These are phyloP conservation scores for Hypoxylon sp. DNA, from an alignment of 2,329 filamentous ascomycete species.

Conservation along the genomic window DNA sequence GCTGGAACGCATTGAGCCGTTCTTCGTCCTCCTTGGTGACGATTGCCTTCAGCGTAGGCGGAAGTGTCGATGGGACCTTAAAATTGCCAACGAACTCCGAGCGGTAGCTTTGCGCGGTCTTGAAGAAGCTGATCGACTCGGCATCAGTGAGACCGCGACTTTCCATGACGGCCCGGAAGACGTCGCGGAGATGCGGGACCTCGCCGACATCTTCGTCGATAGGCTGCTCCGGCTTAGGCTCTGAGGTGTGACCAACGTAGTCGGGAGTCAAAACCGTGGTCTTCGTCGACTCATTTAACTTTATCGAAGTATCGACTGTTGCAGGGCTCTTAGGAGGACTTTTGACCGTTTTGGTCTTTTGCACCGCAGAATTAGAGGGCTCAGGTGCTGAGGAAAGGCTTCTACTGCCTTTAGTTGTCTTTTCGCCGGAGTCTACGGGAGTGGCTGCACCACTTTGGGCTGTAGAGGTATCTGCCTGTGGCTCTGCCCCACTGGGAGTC, in stretches of 20 bases:
- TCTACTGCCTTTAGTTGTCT: slow-evolving; percentile 44
- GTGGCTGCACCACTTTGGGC: slow-evolving; percentile 49
- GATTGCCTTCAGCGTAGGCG: slow-evolving; percentile 62
- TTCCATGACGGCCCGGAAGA: slow-evolving; percentile 59
- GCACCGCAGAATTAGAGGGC: slow-evolving; percentile 47
- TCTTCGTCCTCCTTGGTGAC: slow-evolving; percentile 70
- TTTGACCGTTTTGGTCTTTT: slow-evolving; percentile 47
- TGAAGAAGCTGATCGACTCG: slow-evolving; percentile 60
- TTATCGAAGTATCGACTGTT: slow-evolving; percentile 54
- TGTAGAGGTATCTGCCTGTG: slow-evolving; percentile 51
- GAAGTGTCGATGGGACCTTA: slow-evolving; percentile 52
- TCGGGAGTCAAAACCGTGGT: slow-evolving; percentile 56
- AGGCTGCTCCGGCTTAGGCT: slow-evolving; percentile 51
- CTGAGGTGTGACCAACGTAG: slow-evolving; percentile 51
- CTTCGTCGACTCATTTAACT: slow-evolving; percentile 56
- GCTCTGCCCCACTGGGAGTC: slow-evolving; percentile 53
- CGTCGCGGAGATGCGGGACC: slow-evolving; percentile 53
- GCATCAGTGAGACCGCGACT: slow-evolving; percentile 55
- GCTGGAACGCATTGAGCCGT: slow-evolving; percentile 68
- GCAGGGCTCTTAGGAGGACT: slow-evolving; percentile 51
- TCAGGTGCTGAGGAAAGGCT: slow-evolving; percentile 34
- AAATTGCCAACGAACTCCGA: slow-evolving; percentile 52
- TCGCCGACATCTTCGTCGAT: slow-evolving; percentile 54
- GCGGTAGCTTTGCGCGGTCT: slow-evolving; percentile 55
- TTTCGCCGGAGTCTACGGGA: slow-evolving; percentile 43